Base-by-base conservation (phyloP, 495 filamentous ascomycete species). In the Saxophila tyrrhenica region DNA sequence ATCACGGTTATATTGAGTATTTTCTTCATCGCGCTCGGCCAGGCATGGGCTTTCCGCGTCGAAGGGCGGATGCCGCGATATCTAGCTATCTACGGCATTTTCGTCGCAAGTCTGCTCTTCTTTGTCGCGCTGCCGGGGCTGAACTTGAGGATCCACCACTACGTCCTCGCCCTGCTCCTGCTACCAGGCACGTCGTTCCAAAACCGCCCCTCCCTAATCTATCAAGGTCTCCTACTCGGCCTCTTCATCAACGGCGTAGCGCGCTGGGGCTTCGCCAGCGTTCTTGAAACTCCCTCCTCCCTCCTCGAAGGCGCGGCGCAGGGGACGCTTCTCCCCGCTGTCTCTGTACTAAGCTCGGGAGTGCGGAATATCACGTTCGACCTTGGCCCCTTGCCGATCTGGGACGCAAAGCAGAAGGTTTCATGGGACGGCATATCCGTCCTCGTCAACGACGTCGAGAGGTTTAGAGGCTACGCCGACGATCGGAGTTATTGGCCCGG, bases 371-470 rank as follows among this genome's bases (percentile, higher is more conserved):
- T 78, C 73, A 72, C 78, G 25, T 75, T 91, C 71, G 50, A 78
- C 13, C 72, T 80, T 58, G 43, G 44, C 21, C n/a, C 25, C 10
- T 21, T 55, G 25, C 52, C 52, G 19, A 19, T 39, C 29, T 39
- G 23, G 25, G 52, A 39, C 11, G 32, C 44, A 3, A 54, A 50
- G 29, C 16, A 35, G 13, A 73, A 68, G 62, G 68, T 45, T 3
- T 55, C 64, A 32, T 72, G 73, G 20, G 81, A 94, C 62, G 92
- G 91, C 0, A 74, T 97, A 17, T 91, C 86, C 55, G 80, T 96
- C 17, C 70, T 98, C 0, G 84, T 98, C 22, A 95, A 98, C 63
- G 92, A 98, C 57, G 92, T 98, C 0, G 92, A 98, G 67, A 73
- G 90, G 54, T 91, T 65, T 45, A 24, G 62, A 1, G 67, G 64